Conservation (phyloP, 345 rosid species). For the Eucalyptus victrix region DNA sequence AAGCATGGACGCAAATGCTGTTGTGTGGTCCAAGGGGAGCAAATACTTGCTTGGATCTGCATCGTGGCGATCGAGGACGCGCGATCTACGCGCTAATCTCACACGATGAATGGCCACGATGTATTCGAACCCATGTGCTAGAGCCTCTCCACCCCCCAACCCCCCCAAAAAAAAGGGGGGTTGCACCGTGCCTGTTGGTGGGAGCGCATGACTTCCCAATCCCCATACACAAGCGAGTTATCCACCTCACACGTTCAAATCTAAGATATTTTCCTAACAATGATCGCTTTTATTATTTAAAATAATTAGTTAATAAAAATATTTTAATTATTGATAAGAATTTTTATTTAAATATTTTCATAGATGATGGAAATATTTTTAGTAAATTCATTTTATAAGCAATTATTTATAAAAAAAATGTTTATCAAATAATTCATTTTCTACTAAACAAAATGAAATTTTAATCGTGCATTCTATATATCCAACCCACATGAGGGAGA, state of each 20-base stretch:
- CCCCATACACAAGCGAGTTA: not conserved
- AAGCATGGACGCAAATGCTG: not conserved
- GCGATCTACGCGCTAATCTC: not conserved
- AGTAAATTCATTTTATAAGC: too few relatives aligned
- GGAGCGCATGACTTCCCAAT: not conserved
- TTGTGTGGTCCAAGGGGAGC: not conserved
- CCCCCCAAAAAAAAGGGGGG: not conserved
- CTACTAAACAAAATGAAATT: too few relatives aligned
- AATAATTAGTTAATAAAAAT: too few relatives aligned
- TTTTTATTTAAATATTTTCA: too few relatives aligned
- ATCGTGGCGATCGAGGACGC: not conserved
- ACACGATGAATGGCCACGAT: not conserved
- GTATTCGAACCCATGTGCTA: not conserved
- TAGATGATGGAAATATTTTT: fast-evolving
- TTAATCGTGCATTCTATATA: not conserved
- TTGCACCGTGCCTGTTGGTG: not conserved
- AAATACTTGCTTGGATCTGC: not conserved
- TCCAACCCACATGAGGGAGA: not conserved
- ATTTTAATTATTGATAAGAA: too few relatives aligned
- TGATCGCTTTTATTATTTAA: too few relatives aligned
- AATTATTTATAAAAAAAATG: too few relatives aligned
- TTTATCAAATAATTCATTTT: too few relatives aligned
- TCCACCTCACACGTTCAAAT: too few relatives aligned
- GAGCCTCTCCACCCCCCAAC: not conserved
- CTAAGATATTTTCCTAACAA: too few relatives aligned